A percentile compares a stretch with the other conserved stretches of the same genome.
Evolutionary conservation across 2,329 filamentous ascomycete species (phyloP).

Genomic region (Neofusicoccum parvum): DNA sequence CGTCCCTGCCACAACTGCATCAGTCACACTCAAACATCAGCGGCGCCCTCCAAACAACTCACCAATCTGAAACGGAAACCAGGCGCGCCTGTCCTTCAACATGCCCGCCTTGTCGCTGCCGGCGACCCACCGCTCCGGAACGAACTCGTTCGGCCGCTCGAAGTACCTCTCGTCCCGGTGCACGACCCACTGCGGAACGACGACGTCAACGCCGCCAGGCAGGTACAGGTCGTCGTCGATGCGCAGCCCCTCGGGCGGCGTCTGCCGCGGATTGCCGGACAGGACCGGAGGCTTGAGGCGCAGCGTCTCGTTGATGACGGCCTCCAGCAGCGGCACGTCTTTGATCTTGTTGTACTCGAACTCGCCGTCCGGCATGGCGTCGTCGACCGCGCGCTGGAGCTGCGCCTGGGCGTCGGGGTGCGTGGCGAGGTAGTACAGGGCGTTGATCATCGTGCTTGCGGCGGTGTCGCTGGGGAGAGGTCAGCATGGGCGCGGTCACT

Average conservation of each 20-base stretch:
- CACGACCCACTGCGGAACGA: constrained; percentile 34
- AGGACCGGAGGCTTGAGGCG: constrained; percentile 44
- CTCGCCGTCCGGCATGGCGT: constrained; percentile 40
- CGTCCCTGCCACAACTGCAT: constrained; percentile 55
- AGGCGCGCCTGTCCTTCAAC: constrained; percentile 30
- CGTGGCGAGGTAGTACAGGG: constrained; percentile 49
- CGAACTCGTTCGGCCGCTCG: constrained; percentile 28
- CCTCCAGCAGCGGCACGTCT: constrained; percentile 37
- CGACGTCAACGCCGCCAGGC: constrained; percentile 32
- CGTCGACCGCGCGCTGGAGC: constrained; percentile 37
- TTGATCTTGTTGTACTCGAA: background rate
- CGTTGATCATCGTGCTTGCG: constrained; percentile 44
- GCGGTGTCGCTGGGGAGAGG: constrained; percentile 42
- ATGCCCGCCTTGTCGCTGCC: constrained; percentile 35
- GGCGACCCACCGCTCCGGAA: constrained; percentile 35
- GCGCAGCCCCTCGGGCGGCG: constrained; percentile 40
- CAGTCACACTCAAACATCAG: background rate
- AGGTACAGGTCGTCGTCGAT: constrained; percentile 39
- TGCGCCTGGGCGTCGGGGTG: constrained; percentile 38
- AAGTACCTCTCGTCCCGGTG: constrained; percentile 29
- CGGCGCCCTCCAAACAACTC: background rate
- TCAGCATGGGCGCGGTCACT: too few relatives aligned
- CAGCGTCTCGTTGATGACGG: constrained; percentile 46
- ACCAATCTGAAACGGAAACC: constrained; percentile 3
- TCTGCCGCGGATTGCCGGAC: constrained; percentile 39